phyloP scores from a whole-genome alignment of 371 early-diverging fungal genomes.

The Mortierella sp. region DNA sequence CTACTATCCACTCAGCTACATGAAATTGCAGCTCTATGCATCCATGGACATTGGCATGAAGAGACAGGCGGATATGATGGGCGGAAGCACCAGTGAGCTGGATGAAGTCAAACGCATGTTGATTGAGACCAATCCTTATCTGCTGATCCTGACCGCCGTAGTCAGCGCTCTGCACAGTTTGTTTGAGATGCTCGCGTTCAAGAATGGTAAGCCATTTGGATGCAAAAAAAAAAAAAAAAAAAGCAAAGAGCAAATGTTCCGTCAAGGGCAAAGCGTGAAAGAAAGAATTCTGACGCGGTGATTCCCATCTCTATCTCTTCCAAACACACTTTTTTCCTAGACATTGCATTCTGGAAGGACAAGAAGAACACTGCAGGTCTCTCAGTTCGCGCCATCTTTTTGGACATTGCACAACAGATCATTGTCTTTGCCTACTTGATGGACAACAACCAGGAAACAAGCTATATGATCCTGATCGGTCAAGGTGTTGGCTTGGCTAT shows the following conservation, averaged over 20 bases:
- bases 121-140: constrained; percentile 87
- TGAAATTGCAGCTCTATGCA: constrained; percentile 80
- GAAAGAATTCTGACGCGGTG: too few species aligned
- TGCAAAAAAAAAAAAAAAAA: too few species aligned
- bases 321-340: constrained; percentile 61
- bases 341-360: constrained; percentile 91
- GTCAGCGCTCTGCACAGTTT: constrained; percentile 87
- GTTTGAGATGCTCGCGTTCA: constrained; percentile 96
- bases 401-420: constrained; percentile 87
- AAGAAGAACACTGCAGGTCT: constrained; percentile 86
- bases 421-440: constrained; percentile 90
- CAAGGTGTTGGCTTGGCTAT: constrained; percentile 83
- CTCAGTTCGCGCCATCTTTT: constrained; percentile 82
- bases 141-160: constrained; percentile 79
- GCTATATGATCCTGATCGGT: constrained; percentile 87
- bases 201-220: constrained; percentile 81
- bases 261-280: too few species aligned
- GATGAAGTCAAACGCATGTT: constrained; percentile 81
- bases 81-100: constrained; percentile 66
- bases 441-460: constrained; percentile 88
- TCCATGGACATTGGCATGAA: constrained; percentile 74
- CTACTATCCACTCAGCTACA: constrained; percentile 74
- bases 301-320: too few species aligned
- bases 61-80: constrained; percentile 72
- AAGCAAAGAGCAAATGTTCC: neutral